Conservation (phyloP, 768 basidiomycete species). For the Auriscalpium microsporum region DNA sequence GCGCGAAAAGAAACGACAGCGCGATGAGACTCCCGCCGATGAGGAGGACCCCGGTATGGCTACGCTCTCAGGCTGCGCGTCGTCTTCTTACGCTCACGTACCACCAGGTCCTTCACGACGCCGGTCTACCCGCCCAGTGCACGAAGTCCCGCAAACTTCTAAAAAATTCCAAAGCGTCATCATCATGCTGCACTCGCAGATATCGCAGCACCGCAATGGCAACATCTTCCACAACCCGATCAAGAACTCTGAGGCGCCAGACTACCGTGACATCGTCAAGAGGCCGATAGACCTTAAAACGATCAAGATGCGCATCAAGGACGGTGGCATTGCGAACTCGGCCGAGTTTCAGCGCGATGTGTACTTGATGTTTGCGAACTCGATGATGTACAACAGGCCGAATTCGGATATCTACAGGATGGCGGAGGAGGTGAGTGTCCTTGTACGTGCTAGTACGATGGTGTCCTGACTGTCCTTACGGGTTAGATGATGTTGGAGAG, state of each 20-base stretch:
- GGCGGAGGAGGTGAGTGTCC: constrained; percentile 73
- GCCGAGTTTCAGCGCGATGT: constrained; percentile 87
- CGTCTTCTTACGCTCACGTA: background rate
- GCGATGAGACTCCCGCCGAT: constrained; percentile 61
- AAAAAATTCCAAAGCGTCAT: constrained; percentile 81
- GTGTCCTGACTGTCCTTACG: background rate
- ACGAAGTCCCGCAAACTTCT: constrained; percentile 27
- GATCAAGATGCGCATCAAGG: constrained; percentile 78
- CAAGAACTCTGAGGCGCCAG: constrained; percentile 79
- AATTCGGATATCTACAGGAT: constrained; percentile 80
- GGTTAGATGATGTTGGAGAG: constrained; percentile 69
- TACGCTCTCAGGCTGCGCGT: background rate
- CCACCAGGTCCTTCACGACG: constrained; percentile 13
- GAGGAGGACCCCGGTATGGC: constrained; percentile 46
- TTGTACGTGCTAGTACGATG: too few species aligned
- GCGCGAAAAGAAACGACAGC: constrained; percentile 46
- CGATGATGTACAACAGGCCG: constrained; percentile 93
- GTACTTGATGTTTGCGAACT: constrained; percentile 91
- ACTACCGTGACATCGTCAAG: constrained; percentile 87
- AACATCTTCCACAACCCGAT: constrained; percentile 90
- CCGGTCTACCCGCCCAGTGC: constrained; percentile 16
- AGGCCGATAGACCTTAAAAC: constrained; percentile 96
- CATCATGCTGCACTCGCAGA: constrained; percentile 69
- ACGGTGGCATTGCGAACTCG: constrained; percentile 72
- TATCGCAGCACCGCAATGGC: constrained; percentile 79